Conservation (phyloP, 202 grass and related monocot genomes). For the Eragrostis tef region DNA sequence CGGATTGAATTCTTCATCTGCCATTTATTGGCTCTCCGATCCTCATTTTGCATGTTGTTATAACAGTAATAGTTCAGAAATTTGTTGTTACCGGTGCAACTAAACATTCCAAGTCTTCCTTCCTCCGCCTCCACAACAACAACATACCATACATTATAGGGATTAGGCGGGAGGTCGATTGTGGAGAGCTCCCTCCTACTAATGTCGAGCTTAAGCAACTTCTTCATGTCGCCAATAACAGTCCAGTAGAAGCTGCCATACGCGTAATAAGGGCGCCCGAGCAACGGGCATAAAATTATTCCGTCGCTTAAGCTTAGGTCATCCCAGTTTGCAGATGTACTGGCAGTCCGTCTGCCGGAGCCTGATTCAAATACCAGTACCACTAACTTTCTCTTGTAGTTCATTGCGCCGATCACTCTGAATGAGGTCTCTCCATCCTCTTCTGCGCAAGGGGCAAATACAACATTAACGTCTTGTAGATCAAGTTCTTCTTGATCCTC, state of each 20-base stretch:
- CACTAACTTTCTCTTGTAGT: neutral
- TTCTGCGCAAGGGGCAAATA: no score
- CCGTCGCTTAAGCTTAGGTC: neutral
- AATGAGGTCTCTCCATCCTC: neutral
- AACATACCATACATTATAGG: accelerated
- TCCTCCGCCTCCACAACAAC: neutral
- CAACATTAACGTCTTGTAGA: no score
- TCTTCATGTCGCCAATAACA: accelerated
- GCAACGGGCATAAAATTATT: neutral
- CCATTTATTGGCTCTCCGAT: neutral
- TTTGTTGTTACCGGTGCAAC: neutral
- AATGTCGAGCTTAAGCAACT: slow-evolving; percentile 2
- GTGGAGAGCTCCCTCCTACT: neutral
- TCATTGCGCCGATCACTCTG: neutral
- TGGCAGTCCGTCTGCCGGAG: neutral
- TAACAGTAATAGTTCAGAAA: neutral
- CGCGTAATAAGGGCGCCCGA: neutral
- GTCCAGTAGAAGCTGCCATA: slow-evolving; percentile 14
- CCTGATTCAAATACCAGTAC: neutral
- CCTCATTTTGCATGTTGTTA: neutral
- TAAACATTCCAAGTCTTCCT: neutral
- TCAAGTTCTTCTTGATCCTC: no score
- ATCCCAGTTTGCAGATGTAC: neutral
- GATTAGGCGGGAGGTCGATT: neutral
- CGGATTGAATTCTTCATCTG: neutral